Percentiles rank a stretch among this genome's conserved stretches.
phyloP scores from a whole-genome alignment of 192 early-diverging fungal species.

The Rhizoclosmatium sp. region DNA sequence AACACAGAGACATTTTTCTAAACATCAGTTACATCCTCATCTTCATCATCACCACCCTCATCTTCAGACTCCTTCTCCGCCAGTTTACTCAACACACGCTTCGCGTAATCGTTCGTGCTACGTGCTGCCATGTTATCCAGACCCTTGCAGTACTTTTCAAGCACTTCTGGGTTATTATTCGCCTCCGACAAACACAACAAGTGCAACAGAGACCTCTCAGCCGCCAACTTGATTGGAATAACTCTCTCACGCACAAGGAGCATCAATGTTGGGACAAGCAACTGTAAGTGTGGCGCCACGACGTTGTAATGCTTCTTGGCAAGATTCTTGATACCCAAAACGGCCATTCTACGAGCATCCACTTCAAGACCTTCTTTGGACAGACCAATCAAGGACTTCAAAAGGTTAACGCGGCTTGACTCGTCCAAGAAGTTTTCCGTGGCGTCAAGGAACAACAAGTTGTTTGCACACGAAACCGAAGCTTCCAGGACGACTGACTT shows the following conservation, averaged over 20 bases:
- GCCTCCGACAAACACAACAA: constrained; percentile 55
- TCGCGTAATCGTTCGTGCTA: constrained; percentile 59
- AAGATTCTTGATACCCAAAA: constrained; percentile 53
- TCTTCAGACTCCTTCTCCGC: constrained; percentile 58
- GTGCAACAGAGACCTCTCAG: constrained; percentile 82
- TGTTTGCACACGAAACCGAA: constrained; percentile 8
- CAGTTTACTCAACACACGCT: constrained; percentile 59
- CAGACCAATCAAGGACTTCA: constrained; percentile 10
- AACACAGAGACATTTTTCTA: too few relatives aligned
- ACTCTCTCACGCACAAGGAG: constrained; percentile 78
- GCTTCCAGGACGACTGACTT: constrained; percentile 28
- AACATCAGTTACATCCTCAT: neutral
- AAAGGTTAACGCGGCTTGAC: neutral
- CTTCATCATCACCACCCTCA: constrained; percentile 42
- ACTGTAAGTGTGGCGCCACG: constrained; percentile 55
- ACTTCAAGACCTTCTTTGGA: constrained; percentile 31
- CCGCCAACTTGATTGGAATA: constrained; percentile 84
- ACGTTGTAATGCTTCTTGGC: constrained; percentile 55
- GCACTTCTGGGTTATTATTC: constrained; percentile 54
- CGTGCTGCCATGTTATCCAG: constrained; percentile 51
- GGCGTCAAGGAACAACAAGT: neutral
- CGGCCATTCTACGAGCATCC: constrained; percentile 51
- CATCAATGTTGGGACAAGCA: constrained; percentile 74
- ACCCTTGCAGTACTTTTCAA: constrained; percentile 49
- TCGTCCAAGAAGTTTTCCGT: neutral